A percentile compares a stretch with the other conserved stretches of the same genome.
These are phyloP conservation scores for Nematodospora valgi DNA, from an alignment of 805 yeast species.

Conservation along the genomic window DNA sequence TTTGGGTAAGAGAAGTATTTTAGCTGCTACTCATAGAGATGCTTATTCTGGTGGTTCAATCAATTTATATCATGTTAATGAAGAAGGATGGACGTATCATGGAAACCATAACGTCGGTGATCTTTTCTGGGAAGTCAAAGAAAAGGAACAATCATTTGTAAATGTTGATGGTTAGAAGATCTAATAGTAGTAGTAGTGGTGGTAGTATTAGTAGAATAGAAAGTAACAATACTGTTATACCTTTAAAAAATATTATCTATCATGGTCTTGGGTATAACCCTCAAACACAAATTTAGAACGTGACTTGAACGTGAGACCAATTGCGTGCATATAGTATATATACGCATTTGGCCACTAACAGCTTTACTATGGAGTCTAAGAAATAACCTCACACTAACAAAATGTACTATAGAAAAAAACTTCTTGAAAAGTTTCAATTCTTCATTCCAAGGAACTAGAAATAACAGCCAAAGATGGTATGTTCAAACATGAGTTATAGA, in stretches of 20 bases:
- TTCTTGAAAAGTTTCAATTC: conserved; percentile 7
- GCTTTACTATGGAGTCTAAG: no score
- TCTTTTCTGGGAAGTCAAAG: conserved; percentile 88
- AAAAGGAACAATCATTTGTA: conserved; percentile 82
- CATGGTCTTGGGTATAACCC: no score
- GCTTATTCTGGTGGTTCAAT: conserved; percentile 97
- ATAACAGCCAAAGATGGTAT: conserved; percentile 18
- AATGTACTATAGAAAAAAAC: not conserved
- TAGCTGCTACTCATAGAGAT: conserved; percentile 98
- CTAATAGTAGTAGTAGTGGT: no score
- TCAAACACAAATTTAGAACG: no score
- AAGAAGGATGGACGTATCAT: conserved; percentile 91
- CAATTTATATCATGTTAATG: conserved; percentile 89
- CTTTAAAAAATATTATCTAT: no score
- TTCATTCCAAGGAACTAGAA: conserved; percentile 1
- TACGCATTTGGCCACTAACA: no score
- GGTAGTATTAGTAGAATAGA: no score
- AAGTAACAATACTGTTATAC: no score
- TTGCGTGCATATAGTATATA: no score
- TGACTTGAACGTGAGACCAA: no score
- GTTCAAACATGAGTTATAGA: conserved; percentile 5
- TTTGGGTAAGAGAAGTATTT: conserved; percentile 89
- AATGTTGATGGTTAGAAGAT: conserved; percentile 53
- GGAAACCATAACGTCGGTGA: conserved; percentile 93
- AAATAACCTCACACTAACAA: not conserved